Percentiles rank a stretch among this genome's conserved stretches.
Conservation (phyloP, 345 rosid genomes). For the Erodium maritimum region DNA sequence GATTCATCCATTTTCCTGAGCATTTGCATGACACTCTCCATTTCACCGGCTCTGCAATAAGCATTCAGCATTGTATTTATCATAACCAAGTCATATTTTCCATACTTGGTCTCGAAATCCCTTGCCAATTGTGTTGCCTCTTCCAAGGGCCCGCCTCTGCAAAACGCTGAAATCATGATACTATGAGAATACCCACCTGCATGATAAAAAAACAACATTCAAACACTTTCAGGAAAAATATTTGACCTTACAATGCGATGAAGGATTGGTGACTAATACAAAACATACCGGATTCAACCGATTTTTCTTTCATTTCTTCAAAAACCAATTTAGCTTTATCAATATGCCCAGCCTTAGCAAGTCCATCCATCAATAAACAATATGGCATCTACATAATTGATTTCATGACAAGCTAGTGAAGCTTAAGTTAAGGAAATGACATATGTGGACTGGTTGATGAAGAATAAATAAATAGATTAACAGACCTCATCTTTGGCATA, state of each 20-base stretch:
- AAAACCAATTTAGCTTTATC: slow-evolving; percentile 66
- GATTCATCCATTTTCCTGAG: slow-evolving; percentile 85
- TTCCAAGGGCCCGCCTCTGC: slow-evolving; percentile 57
- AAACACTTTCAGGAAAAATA: neutral
- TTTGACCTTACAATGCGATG: neutral
- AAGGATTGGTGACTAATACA: neutral
- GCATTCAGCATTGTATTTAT: slow-evolving; percentile 79
- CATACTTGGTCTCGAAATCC: slow-evolving; percentile 56
- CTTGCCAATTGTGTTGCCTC: slow-evolving; percentile 71
- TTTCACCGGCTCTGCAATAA: slow-evolving; percentile 84
- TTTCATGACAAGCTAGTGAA: slow-evolving; percentile 10
- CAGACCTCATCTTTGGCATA: slow-evolving; percentile 72
- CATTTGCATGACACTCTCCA: slow-evolving; percentile 67
- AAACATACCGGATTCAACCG: slow-evolving; percentile 60
- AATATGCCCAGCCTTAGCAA: slow-evolving; percentile 59
- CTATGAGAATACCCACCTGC: slow-evolving; percentile 92
- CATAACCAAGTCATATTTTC: slow-evolving; percentile 72
- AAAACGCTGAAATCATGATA: slow-evolving; percentile 83
- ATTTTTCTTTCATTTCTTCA: slow-evolving; percentile 40
- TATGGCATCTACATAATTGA: slow-evolving; percentile 60
- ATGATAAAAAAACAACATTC: slow-evolving; percentile 8
- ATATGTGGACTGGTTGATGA: neutral
- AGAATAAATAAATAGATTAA: neutral
- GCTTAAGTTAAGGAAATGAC: neutral
- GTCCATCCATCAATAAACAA: slow-evolving; percentile 82